Base-by-base conservation (phyloP, 1,139 yeast genomes). In the Diutina siamensis region DNA sequence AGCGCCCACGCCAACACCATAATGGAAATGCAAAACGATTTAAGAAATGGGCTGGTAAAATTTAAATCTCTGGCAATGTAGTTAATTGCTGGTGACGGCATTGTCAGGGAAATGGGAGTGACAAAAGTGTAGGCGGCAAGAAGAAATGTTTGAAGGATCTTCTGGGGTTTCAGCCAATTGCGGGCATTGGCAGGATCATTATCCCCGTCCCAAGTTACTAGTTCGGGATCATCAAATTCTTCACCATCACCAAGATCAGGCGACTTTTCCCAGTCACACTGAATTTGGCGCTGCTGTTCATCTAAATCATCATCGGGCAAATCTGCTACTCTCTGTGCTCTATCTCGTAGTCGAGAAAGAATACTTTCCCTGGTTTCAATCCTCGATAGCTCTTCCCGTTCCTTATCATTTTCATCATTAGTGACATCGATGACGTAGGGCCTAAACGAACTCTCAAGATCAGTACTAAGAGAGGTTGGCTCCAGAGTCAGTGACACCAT, bases 1-100 rank as follows among this genome's bases (percentile, higher is more conserved):
- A 78, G 49, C 1, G 82, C 82, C 80, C 83, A 78, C 17, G 83
- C 80, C 35, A 79, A 58, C 35, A 79, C 65, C 72, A 76, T 78
- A 36, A 79, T 68, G 5, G 81, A 72, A 5, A 79, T 81, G 48
- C 73, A 65, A 46, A 79, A 62, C 1, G 80, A 61, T 46, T 68
- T 58, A 2, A 76, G 59, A 2, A 72, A 63, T 0, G 56, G 48
- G 35, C 63, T 59, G 13, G 64, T 55, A 48, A 73, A 69, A 40
- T 65, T 60, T 44, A 77, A 66, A 2, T 65, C 68, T 3, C 51
- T 59, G 2, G 77, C 60, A 31, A 79, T 76, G 3, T 60, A 59
- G 0, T 63, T 55, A 51, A 76, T 67, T 0, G 83, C 83, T 0
- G 84, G 83, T 0, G 83, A 75, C 28, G 72, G 61, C 53, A 79